Evolutionary conservation across 106 monocot genomes (phyloP).

Genomic region (Vanilla planifolia): DNA sequence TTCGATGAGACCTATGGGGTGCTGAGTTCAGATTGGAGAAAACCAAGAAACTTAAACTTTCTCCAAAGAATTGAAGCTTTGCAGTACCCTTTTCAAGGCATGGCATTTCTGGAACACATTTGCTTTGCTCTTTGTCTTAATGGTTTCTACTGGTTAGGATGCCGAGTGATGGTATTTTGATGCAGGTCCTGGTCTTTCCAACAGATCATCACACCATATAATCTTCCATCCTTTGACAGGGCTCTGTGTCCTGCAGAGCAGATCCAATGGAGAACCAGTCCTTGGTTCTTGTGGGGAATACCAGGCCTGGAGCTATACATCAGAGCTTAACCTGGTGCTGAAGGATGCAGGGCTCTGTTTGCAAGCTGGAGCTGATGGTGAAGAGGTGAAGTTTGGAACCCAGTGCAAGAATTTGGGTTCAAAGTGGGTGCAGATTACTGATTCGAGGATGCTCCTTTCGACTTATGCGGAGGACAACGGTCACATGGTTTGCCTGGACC

Average conservation of each 20-base stretch:
- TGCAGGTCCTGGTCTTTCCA: constrained; percentile 28
- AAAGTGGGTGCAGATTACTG: constrained; percentile 55
- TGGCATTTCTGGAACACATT: background rate
- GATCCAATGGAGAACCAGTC: background rate
- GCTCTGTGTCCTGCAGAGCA: constrained; percentile 18
- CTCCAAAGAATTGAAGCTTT: constrained; percentile 39
- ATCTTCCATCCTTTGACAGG: constrained; percentile 49
- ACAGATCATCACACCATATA: constrained; percentile 11
- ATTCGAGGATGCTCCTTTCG: constrained; percentile 68
- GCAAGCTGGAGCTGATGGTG: constrained; percentile 22
- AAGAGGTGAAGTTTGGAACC: constrained; percentile 26
- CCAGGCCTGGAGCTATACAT: constrained; percentile 36
- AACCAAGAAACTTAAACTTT: constrained; percentile 30
- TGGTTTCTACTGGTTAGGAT: background rate
- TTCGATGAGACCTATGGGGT: constrained; percentile 59
- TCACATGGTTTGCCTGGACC: constrained; percentile 49
- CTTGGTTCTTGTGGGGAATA: constrained; percentile 30
- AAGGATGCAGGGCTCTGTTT: constrained; percentile 36
- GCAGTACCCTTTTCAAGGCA: constrained; percentile 54
- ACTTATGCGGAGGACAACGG: constrained; percentile 18
- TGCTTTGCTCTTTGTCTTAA: background rate
- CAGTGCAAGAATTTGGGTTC: constrained; percentile 25
- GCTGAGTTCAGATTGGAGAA: constrained; percentile 45
- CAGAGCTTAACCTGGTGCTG: constrained; percentile 16
- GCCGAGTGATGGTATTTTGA: background rate